Conservation (phyloP, 2,329 filamentous ascomycete genomes). For the Pseudogymnoascus sp. region DNA sequence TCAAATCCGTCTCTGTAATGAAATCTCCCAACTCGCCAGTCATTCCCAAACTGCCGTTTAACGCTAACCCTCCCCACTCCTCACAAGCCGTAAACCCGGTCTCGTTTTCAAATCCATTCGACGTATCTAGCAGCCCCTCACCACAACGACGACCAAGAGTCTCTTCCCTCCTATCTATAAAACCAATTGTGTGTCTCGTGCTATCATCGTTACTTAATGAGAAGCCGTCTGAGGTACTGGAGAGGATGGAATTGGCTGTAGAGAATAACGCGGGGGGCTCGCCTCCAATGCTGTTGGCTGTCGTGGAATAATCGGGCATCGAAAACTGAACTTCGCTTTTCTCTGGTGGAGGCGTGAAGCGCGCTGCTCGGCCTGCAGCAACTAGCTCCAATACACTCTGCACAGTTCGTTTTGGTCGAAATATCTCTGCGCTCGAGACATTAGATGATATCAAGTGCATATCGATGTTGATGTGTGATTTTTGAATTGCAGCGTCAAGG, state of each 20-base stretch:
- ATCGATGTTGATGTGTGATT: conserved; percentile 53
- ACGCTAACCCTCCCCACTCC: background rate
- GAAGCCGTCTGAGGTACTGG: background rate
- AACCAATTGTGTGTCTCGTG: background rate
- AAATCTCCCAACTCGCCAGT: background rate
- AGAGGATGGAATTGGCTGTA: background rate
- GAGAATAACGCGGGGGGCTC: background rate
- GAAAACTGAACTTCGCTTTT: background rate
- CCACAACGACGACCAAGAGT: background rate
- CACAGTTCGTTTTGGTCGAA: background rate
- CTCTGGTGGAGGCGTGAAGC: background rate
- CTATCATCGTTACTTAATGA: background rate
- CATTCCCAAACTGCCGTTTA: background rate
- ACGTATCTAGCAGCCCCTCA: background rate
- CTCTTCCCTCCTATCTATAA: background rate
- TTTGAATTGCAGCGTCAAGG: conserved; percentile 75
- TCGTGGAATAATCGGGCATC: background rate
- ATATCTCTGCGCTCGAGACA: background rate
- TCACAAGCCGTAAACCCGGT: background rate
- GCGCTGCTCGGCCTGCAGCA: background rate
- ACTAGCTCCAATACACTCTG: background rate
- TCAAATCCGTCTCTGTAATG: background rate
- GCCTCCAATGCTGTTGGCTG: background rate
- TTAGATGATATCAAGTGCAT: background rate
- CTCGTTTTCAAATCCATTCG: background rate